phyloP scores from a whole-genome alignment of 2,329 filamentous ascomycete genomes.

The Monosporascus sp. region DNA sequence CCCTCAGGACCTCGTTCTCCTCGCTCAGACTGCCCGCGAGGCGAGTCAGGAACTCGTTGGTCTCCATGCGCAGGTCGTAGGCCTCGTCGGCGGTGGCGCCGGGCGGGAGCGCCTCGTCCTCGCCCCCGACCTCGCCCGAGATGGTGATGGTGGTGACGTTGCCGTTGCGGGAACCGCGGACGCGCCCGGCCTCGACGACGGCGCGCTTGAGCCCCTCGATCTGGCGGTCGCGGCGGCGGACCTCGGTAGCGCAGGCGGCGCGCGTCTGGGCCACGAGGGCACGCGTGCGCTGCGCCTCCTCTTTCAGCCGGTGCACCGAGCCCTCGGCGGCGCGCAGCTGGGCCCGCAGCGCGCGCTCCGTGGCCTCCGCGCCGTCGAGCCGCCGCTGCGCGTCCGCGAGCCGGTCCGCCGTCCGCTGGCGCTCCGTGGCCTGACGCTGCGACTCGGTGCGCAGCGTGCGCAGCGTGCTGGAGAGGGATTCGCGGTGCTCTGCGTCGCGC shows the following conservation, averaged over 20 bases:
- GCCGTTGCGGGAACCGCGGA: slow-evolving; percentile 45
- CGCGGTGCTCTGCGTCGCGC: slow-evolving; percentile 86
- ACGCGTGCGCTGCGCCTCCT: slow-evolving; percentile 77
- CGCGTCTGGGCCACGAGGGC: slow-evolving; percentile 76
- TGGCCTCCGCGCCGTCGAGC: slow-evolving; percentile 57
- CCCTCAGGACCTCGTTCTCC: slow-evolving; percentile 81
- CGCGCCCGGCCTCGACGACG: slow-evolving; percentile 64
- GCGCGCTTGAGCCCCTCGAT: slow-evolving; percentile 86
- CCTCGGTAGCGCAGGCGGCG: slow-evolving; percentile 81
- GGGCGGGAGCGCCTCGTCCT: slow-evolving; percentile 19
- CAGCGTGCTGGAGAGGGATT: slow-evolving; percentile 74
- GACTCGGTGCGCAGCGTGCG: slow-evolving; percentile 71
- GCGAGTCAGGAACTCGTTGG: slow-evolving; percentile 83
- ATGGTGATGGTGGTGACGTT: slow-evolving; percentile 54
- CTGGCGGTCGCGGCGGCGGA: slow-evolving; percentile 84
- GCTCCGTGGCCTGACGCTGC: slow-evolving; percentile 65
- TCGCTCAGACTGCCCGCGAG: slow-evolving; percentile 79
- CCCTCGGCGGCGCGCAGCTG: slow-evolving; percentile 71
- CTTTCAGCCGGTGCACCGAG: slow-evolving; percentile 70
- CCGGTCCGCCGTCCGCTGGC: slow-evolving; percentile 53
- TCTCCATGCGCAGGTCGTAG: slow-evolving; percentile 76
- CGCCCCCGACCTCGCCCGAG: slow-evolving; percentile 49
- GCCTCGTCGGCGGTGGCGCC: slow-evolving; percentile 41
- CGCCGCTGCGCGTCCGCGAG: slow-evolving; percentile 50
- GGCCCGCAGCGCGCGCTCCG: slow-evolving; percentile 63